Conservation (phyloP, 331 rosid species). For the Malus hybrid region DNA sequence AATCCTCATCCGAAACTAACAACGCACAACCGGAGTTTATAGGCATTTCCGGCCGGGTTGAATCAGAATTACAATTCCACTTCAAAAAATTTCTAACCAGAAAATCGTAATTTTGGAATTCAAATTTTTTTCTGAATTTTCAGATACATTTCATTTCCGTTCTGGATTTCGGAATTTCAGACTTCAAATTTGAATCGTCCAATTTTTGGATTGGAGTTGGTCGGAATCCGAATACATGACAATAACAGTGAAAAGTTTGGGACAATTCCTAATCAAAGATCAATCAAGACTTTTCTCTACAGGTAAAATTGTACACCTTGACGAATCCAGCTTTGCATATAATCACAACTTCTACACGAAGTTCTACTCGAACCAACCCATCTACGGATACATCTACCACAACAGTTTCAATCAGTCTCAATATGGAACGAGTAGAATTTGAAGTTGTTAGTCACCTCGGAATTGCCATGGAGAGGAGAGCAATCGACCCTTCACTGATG, state of each 20-base stretch:
- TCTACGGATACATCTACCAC: not conserved
- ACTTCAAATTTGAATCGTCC: no score
- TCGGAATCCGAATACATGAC: no score
- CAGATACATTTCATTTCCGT: no score
- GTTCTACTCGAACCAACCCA: not conserved
- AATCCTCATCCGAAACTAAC: no score
- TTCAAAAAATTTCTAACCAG: no score
- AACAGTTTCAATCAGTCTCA: slow-evolving; percentile 4
- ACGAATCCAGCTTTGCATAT: not conserved
- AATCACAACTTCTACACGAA: not conserved
- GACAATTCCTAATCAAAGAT: not conserved
- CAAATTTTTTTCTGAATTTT: no score
- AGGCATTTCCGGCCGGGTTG: no score
- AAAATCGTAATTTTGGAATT: no score
- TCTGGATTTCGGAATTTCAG: no score
- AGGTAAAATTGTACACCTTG: not conserved
- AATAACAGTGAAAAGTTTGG: not conserved
- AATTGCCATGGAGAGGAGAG: not conserved
- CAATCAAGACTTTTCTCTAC: not conserved
- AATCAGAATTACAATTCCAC: no score
- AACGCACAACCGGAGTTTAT: no score
- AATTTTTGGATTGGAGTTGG: no score
- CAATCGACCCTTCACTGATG: slow-evolving; percentile 1
- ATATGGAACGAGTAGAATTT: not conserved
- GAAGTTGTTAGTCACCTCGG: slow-evolving; percentile 6